Percentiles rank a stretch among this genome's conserved stretches.
Conservation (phyloP, 768 basidiomycete genomes). For the Boletellus ananas region DNA sequence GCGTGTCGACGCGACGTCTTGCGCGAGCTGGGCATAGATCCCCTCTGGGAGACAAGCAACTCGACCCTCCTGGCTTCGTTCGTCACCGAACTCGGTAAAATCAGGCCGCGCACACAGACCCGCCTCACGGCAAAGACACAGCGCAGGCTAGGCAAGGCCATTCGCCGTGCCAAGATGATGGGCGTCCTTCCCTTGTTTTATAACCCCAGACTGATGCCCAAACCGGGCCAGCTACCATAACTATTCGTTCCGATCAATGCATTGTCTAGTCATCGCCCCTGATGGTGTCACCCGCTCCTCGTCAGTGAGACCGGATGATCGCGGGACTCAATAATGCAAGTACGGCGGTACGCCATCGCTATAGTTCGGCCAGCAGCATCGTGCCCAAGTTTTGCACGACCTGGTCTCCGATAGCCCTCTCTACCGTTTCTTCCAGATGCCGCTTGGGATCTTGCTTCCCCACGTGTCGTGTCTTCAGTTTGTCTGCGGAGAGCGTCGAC, state of each 20-base stretch:
- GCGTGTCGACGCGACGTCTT: conserved; percentile 65
- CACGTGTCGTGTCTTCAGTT: conserved; percentile 95
- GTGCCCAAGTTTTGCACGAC: conserved; percentile 94
- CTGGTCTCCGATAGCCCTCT: conserved; percentile 97
- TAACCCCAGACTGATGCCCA: conserved; percentile 25
- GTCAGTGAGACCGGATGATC: neutral
- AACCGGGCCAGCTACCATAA: conserved; percentile 10
- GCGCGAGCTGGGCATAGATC: conserved; percentile 68
- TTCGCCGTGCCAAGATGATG: conserved; percentile 88
- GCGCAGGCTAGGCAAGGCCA: conserved; percentile 75
- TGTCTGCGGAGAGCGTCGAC: conserved; percentile 88
- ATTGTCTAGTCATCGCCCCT: neutral
- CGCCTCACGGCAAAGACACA: conserved; percentile 76
- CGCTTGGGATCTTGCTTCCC: conserved; percentile 98
- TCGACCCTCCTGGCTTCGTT: conserved; percentile 52
- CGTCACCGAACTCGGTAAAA: conserved; percentile 77
- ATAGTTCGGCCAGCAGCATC: conserved; percentile 91
- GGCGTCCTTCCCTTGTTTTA: conserved; percentile 66
- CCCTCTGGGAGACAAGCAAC: conserved; percentile 65
- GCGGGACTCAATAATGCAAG: too few relatives aligned
- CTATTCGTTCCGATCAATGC: neutral
- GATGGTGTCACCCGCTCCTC: neutral
- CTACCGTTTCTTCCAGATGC: conserved; percentile 95
- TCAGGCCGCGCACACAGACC: conserved; percentile 64
- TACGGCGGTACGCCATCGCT: conserved; percentile 18